Base-by-base conservation (phyloP, 352 stramenopile genomes). In the Albugo laibachii region DNA sequence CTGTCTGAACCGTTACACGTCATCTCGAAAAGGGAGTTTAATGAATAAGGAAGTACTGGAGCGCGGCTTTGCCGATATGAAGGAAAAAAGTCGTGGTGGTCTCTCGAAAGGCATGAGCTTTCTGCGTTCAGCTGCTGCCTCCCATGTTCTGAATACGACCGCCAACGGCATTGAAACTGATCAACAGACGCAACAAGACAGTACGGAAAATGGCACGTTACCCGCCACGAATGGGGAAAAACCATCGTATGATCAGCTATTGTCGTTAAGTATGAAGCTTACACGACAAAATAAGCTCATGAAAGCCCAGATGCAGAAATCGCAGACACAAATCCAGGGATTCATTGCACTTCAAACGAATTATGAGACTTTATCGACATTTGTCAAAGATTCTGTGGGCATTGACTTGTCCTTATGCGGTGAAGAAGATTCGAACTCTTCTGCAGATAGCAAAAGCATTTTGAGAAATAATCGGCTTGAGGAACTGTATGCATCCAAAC, bases 31-130 rank as follows among this genome's bases (percentile, higher is more conserved):
- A 43, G 38, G 38, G 38, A 24, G 20, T 24, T 19, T 24, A 49
- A 88, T 88, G 69, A 88, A 87, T 63, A 87, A 88, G 61, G 74
- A 92, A 59, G 80, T 82, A 62, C 68, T 92, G 20, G 79, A 87
- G 62, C 73, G 48, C 15, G 45, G 51, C 0, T 36, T 57, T n/a
- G 51, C 51, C 16, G 51, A 92, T 54, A 92, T 92, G 76, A 75
- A 69, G 52, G 79, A 92, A 63, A 63, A 86, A 20, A 76, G 79
- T 16, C 71, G 71, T 45, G 75, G 69, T 13, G 62, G 71, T 1
- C 48, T 92, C 20, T 73, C 62, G 50, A 85, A 85, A 51, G 79
- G 79, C 0, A 61, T 92, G 37, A 80, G 67, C 55, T 82, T 89
- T 54, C 64, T 88, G 14, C 79, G 74, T 52, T 53, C 18, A 36